These are phyloP conservation scores for Candida palmyrensis DNA, from an alignment of 805 yeast species.

Conservation along the genomic window DNA sequence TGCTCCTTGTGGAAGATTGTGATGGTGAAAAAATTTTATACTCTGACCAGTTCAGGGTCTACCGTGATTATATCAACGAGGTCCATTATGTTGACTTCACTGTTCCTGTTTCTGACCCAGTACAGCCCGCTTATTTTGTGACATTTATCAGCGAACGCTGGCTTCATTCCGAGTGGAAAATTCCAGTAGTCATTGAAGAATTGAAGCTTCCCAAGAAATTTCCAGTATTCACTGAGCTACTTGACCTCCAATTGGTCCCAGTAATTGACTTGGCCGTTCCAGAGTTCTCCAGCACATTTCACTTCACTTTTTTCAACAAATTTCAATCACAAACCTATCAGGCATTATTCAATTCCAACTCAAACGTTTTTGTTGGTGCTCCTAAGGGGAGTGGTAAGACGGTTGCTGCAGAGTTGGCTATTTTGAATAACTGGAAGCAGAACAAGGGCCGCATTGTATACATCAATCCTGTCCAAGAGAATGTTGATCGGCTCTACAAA, in stretches of 20 bases:
- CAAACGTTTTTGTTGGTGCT: slow-evolving; percentile 61
- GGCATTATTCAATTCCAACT: slow-evolving; percentile 51
- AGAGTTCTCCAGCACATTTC: slow-evolving; percentile 44
- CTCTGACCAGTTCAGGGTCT: slow-evolving; percentile 49
- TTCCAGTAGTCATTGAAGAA: slow-evolving; percentile 53
- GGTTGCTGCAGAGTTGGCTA: slow-evolving; percentile 63
- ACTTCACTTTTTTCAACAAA: slow-evolving; percentile 56
- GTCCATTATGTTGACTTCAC: slow-evolving; percentile 62
- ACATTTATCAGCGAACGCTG: slow-evolving; percentile 75
- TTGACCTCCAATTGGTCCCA: slow-evolving; percentile 48
- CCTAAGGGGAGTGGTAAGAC: slow-evolving; percentile 78
- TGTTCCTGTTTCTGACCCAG: slow-evolving; percentile 53
- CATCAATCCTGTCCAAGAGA: slow-evolving; percentile 57
- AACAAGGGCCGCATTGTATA: slow-evolving; percentile 69
- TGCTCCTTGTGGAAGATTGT: slow-evolving; percentile 73
- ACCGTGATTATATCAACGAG: slow-evolving; percentile 42
- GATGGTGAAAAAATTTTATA: slow-evolving; percentile 74
- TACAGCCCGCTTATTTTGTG: slow-evolving; percentile 68
- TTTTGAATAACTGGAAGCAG: slow-evolving; percentile 67
- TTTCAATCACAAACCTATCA: slow-evolving; percentile 71
- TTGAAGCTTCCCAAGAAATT: slow-evolving; percentile 58
- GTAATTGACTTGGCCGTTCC: slow-evolving; percentile 42
- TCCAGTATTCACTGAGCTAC: slow-evolving; percentile 55
- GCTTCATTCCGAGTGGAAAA: slow-evolving; percentile 67
- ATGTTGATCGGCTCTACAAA: slow-evolving; percentile 41